Conservation (phyloP, 352 stramenopile species). For the Vaucheria bursata region DNA sequence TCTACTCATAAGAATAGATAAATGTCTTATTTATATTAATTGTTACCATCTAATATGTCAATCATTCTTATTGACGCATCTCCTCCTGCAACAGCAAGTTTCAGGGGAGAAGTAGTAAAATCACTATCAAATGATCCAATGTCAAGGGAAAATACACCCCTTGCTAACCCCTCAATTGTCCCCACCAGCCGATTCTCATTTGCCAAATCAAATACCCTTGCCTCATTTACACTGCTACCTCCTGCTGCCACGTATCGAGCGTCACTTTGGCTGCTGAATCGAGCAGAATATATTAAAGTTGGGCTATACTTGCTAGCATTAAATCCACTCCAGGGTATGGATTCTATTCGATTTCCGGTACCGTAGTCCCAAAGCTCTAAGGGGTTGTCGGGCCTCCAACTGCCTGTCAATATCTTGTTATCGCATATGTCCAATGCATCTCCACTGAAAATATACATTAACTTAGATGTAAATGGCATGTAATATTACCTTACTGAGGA, state of each 20-base stretch:
- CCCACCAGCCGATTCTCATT: constrained; percentile 64
- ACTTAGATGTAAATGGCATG: too few relatives aligned
- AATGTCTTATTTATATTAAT: too few relatives aligned
- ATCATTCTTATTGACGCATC: constrained; percentile 76
- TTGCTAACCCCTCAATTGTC: constrained; percentile 66
- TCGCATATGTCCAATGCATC: constrained; percentile 52
- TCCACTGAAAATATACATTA: too few relatives aligned
- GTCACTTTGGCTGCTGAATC: constrained; percentile 64
- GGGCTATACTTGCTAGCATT: constrained; percentile 51
- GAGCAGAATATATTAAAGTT: constrained; percentile 74
- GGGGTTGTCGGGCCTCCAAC: constrained; percentile 71
- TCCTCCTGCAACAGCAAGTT: constrained; percentile 69
- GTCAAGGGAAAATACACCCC: constrained; percentile 71
- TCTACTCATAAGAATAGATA: too few relatives aligned
- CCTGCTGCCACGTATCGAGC: constrained; percentile 67
- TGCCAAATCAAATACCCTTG: constrained; percentile 71
- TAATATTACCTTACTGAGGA: too few relatives aligned
- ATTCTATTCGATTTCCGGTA: constrained; percentile 62
- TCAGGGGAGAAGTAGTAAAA: constrained; percentile 60
- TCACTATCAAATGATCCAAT: too few relatives aligned
- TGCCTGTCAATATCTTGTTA: constrained; percentile 71
- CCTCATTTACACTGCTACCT: constrained; percentile 74
- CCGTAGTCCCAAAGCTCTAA: constrained; percentile 79
- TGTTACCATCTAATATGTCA: constrained; percentile 64
- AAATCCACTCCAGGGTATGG: constrained; percentile 62